Conservation (phyloP, 192 early-diverging fungal species). For the Podochytrium sp. region DNA sequence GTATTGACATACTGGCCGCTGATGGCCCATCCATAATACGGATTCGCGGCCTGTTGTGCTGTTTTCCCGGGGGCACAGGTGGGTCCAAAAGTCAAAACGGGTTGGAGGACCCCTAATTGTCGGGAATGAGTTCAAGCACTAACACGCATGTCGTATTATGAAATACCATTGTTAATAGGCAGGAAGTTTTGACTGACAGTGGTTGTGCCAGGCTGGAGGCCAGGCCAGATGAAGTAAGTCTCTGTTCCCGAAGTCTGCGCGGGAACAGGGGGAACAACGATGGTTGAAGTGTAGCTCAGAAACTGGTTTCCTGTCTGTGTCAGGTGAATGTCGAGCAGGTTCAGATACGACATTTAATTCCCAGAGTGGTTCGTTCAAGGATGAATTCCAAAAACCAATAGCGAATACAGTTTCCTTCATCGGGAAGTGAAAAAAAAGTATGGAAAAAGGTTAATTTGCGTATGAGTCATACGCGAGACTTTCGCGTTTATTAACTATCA, state of each 20-base stretch:
- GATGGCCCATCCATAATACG: conserved; percentile 7
- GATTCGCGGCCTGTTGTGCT: not conserved
- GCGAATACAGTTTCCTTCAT: too few species aligned
- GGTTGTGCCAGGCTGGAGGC: conserved; percentile 18
- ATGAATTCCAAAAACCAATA: too few species aligned
- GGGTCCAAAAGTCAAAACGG: conserved; percentile 24
- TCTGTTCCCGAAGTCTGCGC: not conserved
- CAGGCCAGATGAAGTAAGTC: conserved; percentile 18
- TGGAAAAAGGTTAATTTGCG: too few species aligned
- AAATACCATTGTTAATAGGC: conserved; percentile 20
- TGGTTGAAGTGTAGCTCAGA: not conserved
- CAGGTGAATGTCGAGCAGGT: not conserved
- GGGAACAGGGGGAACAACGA: not conserved
- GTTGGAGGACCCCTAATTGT: conserved; percentile 28
- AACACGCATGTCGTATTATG: too few species aligned
- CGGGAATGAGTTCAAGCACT: too few species aligned
- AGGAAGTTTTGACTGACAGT: not conserved
- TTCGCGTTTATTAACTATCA: too few species aligned
- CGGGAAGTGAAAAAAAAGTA: too few species aligned
- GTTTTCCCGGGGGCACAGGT: conserved; percentile 19
- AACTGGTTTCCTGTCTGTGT: not conserved
- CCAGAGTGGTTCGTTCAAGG: too few species aligned
- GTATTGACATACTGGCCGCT: conserved; percentile 10
- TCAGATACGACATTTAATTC: too few species aligned
- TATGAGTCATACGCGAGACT: too few species aligned